Evolutionary conservation across 352 stramenopile genomes (phyloP), one percentile per base, ranked within the genome.

Genomic region (Phytophthora capsici): DNA sequence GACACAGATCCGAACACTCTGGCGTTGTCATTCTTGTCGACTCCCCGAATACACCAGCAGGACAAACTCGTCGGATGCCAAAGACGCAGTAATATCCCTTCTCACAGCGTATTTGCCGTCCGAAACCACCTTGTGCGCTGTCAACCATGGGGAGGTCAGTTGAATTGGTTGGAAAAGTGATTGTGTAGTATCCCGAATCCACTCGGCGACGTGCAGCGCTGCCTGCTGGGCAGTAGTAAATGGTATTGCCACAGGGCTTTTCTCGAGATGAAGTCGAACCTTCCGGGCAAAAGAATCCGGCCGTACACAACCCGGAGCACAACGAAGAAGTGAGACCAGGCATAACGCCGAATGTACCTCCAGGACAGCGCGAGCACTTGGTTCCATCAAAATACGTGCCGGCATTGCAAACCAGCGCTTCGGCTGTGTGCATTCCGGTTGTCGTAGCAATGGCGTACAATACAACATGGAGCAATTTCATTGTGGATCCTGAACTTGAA

Each of bases 1-100:
- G 78, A 57, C 86, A 94, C 5, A 22, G 20, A 2, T 67, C 71
- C 7, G 76, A 77, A 41, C 85, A 93, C 9, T 20, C 41, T 20
- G 64, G 25, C 0, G 66, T 75, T 6, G 34, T 68, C 2, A 90
- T 37, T 13, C 66, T 66, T 4, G 53, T 69, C 7, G 63, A 75
- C 4, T 77, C 58, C 20, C 85, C 83, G 43, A 78, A 91, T 1
- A 59, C 75, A 2, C 81, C 83, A n/a, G 59, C 68, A 19, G 74
- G 72, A 63, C 85, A 94, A 6, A 63, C 61, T 34, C 77, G 70
- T 1, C 80, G 81, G 38, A 92, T 69, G 10, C 86, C 86, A 14
- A 80, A 73, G 13, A 76, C 47, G 46, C 86, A 94, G 53, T 83
- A 92, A 57, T 75, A 83, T 10, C 86, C 86, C 5, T 80, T 73